Evolutionary conservation across 805 yeast species (phyloP), one percentile per base, ranked within the genome.

Genomic region (Wickerhamomyces canadensis): DNA sequence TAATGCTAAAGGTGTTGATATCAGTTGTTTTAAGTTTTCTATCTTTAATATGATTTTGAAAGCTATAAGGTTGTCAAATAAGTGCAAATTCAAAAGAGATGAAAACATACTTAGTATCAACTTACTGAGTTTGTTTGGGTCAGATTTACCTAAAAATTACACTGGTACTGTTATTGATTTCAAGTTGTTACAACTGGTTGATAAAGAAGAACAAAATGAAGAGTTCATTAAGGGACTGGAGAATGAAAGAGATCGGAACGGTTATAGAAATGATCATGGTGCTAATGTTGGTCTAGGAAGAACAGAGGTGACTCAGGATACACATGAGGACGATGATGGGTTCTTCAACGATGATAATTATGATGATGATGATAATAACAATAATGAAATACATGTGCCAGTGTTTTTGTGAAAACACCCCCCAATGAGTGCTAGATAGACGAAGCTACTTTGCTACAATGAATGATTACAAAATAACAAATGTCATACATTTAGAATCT

Each of bases 81-180:
- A 72, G 35, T 72, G 79, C 15, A 64, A 78, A 40, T 58, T 80
- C 8, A 60, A 82, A 36, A 70, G 72, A 56, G 86, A 79, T 54
- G 48, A 54, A 15, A 59, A 62, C 38, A 40, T 68, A 3, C 47
- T 74, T 38, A 68, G 68, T 44, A 55, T 74, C 1, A 75, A 72
- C 44, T 57, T 73, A 22, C 51, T 72, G 40, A 67, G 74, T 36
- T 54, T 40, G 5, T 53, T 39, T 38, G 55, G 51, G 2, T 38
- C 21, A 28, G 55, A 53, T 34, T 19, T 54, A 14, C 67, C 68
- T 1, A 57, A 54, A 27, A 61, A 60, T 34, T 64, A 64, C 40
- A 60, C 67, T 1, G 71, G 70, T 6, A 64, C 67, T n/a, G 61
- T 65, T 2, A 58, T 65, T 16, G 68, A 66, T 35, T 54, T 64